Conservation (phyloP, 2,329 filamentous ascomycete genomes). For the Fusarium mundagurra region DNA sequence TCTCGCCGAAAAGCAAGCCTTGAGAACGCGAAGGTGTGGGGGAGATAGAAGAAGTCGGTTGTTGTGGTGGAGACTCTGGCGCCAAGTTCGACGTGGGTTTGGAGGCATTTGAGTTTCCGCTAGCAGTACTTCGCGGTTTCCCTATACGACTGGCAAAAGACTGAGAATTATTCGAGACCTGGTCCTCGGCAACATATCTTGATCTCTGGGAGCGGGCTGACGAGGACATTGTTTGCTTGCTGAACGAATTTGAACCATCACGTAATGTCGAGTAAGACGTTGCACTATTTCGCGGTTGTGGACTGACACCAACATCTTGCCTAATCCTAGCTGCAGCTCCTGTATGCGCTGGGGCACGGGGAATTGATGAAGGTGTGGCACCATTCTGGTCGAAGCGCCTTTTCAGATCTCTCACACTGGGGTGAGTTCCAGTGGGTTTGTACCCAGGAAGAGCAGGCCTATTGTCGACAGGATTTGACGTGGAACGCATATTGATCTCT, state of each 20-base stretch:
- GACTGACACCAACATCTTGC: constrained; percentile 48
- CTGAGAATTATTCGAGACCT: constrained; percentile 62
- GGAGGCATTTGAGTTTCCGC: constrained; percentile 48
- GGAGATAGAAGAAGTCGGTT: constrained; percentile 45
- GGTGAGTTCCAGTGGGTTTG: constrained; percentile 55
- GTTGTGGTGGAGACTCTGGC: constrained; percentile 48
- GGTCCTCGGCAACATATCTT: constrained; percentile 61
- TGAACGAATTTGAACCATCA: constrained; percentile 42
- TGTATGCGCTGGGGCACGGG: constrained; percentile 50
- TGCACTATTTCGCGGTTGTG: constrained; percentile 49
- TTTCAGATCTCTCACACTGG: constrained; percentile 84
- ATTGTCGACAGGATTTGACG: constrained; percentile 65
- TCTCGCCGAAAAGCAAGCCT: constrained; percentile 78
- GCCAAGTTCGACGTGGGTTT: constrained; percentile 49
- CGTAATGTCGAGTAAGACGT: constrained; percentile 55
- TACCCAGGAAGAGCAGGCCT: constrained; percentile 47
- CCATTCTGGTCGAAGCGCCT: constrained; percentile 78
- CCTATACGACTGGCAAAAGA: constrained; percentile 69
- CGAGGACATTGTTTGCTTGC: constrained; percentile 29
- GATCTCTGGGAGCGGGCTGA: constrained; percentile 55
- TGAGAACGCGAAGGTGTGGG: constrained; percentile 52
- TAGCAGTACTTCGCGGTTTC: constrained; percentile 56
- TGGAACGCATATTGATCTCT: constrained; percentile 60
- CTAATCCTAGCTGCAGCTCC: constrained; percentile 47
- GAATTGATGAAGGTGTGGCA: constrained; percentile 44